These are phyloP conservation scores for Penicillium sp. DNA, from an alignment of 2,329 filamentous ascomycete species.

Conservation along the genomic window DNA sequence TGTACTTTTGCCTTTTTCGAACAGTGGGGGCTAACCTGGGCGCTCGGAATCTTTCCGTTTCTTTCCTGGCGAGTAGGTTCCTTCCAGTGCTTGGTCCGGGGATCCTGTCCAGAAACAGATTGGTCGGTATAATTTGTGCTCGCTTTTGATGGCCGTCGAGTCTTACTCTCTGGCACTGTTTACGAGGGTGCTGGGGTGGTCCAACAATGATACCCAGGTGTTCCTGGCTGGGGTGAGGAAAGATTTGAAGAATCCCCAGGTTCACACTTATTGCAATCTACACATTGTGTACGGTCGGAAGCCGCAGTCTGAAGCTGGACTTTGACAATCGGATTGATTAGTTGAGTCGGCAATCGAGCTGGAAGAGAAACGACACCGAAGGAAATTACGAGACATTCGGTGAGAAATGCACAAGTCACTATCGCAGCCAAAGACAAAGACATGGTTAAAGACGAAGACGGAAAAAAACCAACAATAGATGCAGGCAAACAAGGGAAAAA, in stretches of 20 bases:
- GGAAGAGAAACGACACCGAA: background rate
- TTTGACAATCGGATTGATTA: slow-evolving; percentile 10
- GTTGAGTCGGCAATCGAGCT: slow-evolving; percentile 36
- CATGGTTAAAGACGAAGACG: background rate
- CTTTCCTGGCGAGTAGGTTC: slow-evolving; percentile 43
- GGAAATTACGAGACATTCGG: background rate
- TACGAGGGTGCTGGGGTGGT: slow-evolving; percentile 45
- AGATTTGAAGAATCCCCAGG: slow-evolving; percentile 44
- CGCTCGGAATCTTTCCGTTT: background rate
- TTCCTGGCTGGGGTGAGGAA: slow-evolving; percentile 47
- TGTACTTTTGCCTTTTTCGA: slow-evolving; percentile 4
- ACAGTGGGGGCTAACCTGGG: slow-evolving; percentile 2
- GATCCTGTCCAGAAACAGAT: slow-evolving; percentile 55
- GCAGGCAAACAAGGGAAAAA: background rate
- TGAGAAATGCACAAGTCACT: background rate
- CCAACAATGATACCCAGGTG: slow-evolving; percentile 44
- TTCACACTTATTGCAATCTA: slow-evolving; percentile 47
- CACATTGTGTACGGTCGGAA: slow-evolving; percentile 42
- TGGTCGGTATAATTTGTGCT: slow-evolving; percentile 39
- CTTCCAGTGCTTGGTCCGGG: slow-evolving; percentile 57
- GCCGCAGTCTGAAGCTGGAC: slow-evolving; percentile 37
- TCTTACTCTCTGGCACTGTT: slow-evolving; percentile 41
- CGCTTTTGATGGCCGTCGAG: slow-evolving; percentile 40
- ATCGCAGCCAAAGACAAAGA: background rate
- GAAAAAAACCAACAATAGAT: background rate